Evolutionary conservation across 306 rosid species (phyloP).

Genomic region (Pterocarpus santalinus): DNA sequence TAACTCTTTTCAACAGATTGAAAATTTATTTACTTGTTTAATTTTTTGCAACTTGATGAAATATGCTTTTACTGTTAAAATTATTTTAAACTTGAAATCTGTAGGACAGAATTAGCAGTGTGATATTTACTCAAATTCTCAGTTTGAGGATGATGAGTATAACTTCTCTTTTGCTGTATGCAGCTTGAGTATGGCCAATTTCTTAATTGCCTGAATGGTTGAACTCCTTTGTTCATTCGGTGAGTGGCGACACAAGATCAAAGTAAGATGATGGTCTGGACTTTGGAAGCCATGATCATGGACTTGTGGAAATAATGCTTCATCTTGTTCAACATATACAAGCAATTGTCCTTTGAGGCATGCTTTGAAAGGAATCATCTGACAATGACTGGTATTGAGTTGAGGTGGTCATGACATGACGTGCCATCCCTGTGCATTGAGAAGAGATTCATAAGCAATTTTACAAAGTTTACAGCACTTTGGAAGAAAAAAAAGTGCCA

Average conservation of each 20-base stretch:
- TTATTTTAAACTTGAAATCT: background rate
- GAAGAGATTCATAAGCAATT: too few species aligned
- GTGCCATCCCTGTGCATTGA: background rate
- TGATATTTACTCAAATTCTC: constrained; percentile 3
- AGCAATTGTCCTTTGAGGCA: background rate
- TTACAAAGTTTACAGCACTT: too few species aligned
- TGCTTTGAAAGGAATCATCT: background rate
- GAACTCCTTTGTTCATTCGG: constrained; percentile 16
- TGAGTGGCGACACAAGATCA: background rate
- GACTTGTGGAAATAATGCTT: background rate
- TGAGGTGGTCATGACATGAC: background rate
- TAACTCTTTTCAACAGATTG: background rate
- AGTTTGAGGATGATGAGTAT: background rate
- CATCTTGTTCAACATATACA: background rate
- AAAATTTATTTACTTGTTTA: background rate
- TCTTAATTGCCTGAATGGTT: constrained; percentile 15
- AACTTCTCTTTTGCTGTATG: background rate
- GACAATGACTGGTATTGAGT: background rate
- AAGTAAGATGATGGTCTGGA: background rate
- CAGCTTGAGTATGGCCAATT: constrained; percentile 15
- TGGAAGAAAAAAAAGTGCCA: background rate
- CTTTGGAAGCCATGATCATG: background rate
- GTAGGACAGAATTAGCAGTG: background rate
- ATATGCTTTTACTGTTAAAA: background rate
- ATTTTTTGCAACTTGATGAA: background rate